A percentile compares a stretch with the other conserved stretches of the same genome.
Evolutionary conservation across 495 filamentous ascomycete genomes (phyloP).

Genomic region (Margaritispora aquatica): DNA sequence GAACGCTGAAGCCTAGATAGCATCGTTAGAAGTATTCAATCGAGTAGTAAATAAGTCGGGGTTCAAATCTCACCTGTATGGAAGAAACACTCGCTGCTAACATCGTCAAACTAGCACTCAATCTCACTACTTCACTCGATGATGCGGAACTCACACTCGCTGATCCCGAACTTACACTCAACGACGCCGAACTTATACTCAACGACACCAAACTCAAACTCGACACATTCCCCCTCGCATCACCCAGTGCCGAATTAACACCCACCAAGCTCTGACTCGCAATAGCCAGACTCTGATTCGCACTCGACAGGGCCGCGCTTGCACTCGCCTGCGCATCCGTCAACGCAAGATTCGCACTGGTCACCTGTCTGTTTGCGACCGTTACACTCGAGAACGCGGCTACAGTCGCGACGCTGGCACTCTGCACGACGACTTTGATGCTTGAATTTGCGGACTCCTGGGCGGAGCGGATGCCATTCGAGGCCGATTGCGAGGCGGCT

Average conservation of each 20-base stretch:
- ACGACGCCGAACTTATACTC: neutral
- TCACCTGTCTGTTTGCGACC: slow-evolving; percentile 3
- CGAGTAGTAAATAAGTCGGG: neutral
- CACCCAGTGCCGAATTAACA: slow-evolving; percentile 1
- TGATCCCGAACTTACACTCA: slow-evolving; percentile 8
- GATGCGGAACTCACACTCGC: slow-evolving; percentile 3
- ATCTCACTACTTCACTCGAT: slow-evolving; percentile 2
- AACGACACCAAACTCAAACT: slow-evolving; percentile 2
- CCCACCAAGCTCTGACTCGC: neutral
- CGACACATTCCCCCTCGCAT: neutral
- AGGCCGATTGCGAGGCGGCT: slow-evolving; percentile 10
- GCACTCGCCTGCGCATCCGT: neutral
- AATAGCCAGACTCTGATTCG: neutral
- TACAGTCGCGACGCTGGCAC: slow-evolving; percentile 7
- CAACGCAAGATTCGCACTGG: slow-evolving; percentile 2
- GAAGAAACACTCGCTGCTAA: slow-evolving; percentile 3
- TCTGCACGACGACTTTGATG: neutral
- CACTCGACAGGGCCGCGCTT: neutral
- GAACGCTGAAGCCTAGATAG: neutral
- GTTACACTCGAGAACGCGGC: slow-evolving; percentile 8
- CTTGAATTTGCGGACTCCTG: slow-evolving; percentile 1
- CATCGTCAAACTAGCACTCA: slow-evolving; percentile 6
- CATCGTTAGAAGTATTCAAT: neutral
- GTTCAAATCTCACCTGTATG: slow-evolving; percentile 5
- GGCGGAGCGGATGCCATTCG: slow-evolving; percentile 10